Percentiles rank a stretch among this genome's conserved stretches.
Evolutionary conservation across 768 basidiomycete genomes (phyloP).

Genomic region (Calocybe gangraenosa): DNA sequence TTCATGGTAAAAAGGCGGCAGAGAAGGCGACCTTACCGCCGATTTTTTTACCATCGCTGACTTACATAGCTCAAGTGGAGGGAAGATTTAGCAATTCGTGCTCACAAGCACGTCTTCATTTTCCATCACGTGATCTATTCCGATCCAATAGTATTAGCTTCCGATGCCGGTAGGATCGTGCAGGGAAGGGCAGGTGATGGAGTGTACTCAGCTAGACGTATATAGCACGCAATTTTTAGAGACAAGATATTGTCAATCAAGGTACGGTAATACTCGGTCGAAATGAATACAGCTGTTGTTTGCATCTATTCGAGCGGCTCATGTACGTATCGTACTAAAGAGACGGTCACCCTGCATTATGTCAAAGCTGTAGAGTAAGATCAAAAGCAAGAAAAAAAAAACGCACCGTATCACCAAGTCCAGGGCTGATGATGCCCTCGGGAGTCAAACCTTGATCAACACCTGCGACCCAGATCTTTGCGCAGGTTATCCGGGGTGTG

Average conservation of each 20-base stretch:
- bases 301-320: slow-evolving; percentile 5
- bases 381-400: not conserved
- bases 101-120: slow-evolving; percentile 39
- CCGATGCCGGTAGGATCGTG: too few relatives aligned
- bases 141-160: too few relatives aligned
- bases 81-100: slow-evolving; percentile 31
- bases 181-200: too few relatives aligned
- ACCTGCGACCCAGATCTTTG: slow-evolving; percentile 82
- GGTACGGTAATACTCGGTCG: too few relatives aligned
- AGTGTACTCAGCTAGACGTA: too few relatives aligned
- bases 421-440: slow-evolving; percentile 83
- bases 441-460: slow-evolving; percentile 69
- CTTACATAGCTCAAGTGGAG: slow-evolving; percentile 12
- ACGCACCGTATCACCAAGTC: slow-evolving; percentile 85
- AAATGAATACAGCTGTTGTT: too few relatives aligned
- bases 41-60: slow-evolving; percentile 12
- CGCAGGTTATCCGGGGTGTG: not conserved
- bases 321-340: slow-evolving; percentile 65
- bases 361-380: slow-evolving; percentile 1
- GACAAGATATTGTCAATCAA: too few relatives aligned
- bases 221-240: too few relatives aligned
- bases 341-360: slow-evolving; percentile 73
- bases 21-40: not conserved
- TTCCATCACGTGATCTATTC: slow-evolving; percentile 10
- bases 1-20: slow-evolving; percentile 8